A percentile compares a stretch with the other conserved stretches of the same genome.
These are phyloP conservation scores for Solanum raphanifolium DNA, from an alignment of 257 asterid species.

Conservation along the genomic window DNA sequence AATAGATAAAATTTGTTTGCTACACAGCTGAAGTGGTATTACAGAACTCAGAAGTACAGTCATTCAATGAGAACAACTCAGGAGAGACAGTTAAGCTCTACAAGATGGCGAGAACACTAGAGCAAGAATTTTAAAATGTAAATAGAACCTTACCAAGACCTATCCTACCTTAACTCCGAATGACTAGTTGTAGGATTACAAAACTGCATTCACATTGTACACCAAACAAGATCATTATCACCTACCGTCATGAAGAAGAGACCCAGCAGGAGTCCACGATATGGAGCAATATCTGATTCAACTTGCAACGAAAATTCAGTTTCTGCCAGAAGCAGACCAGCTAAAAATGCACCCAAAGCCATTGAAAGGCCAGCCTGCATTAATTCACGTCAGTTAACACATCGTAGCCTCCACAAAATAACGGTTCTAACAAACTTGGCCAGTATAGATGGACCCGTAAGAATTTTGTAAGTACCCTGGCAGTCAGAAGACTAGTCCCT, in stretches of 20 bases:
- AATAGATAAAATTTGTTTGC: neutral
- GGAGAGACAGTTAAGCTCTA: neutral
- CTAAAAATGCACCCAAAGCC: constrained; percentile 99
- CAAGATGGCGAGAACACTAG: neutral
- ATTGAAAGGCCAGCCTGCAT: constrained; percentile 98
- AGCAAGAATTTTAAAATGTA: neutral
- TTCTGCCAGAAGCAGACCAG: constrained; percentile 99
- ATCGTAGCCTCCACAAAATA: neutral
- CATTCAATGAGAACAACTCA: neutral
- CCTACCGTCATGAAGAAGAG: constrained; percentile 99
- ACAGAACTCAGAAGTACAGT: neutral
- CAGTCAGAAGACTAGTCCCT: constrained; percentile 96
- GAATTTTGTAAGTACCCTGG: constrained; percentile 61
- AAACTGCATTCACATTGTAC: neutral
- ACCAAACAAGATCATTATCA: constrained; percentile 1
- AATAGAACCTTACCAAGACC: neutral
- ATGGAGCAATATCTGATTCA: constrained; percentile 99
- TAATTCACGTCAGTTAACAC: neutral
- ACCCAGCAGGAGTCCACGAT: constrained; percentile 97
- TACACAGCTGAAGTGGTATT: neutral
- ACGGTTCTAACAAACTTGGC: neutral
- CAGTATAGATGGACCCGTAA: constrained; percentile 5
- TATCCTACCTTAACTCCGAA: neutral
- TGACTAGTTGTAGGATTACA: neutral
- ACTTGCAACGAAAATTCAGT: constrained; percentile 98